Percentiles rank a stretch among this genome's conserved stretches.
These are phyloP conservation scores for Priceomyces medius DNA, from an alignment of 805 yeast species.

Conservation along the genomic window DNA sequence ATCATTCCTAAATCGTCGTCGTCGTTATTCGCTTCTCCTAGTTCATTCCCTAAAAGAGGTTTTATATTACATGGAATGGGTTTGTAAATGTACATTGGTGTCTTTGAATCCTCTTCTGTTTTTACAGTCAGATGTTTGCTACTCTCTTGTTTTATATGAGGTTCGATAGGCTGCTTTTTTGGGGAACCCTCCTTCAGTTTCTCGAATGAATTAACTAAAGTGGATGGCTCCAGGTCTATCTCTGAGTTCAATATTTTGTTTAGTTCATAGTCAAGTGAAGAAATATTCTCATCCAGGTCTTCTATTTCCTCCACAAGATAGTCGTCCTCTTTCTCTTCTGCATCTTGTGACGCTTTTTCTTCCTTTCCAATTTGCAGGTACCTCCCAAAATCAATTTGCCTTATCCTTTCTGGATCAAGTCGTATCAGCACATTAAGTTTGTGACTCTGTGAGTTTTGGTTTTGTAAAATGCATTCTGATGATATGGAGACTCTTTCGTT, in stretches of 20 bases:
- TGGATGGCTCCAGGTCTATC: not conserved
- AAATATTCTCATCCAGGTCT: slow-evolving; percentile 14
- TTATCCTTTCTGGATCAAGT: slow-evolving; percentile 9
- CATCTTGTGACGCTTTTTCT: not conserved
- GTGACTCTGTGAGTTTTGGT: slow-evolving; percentile 6
- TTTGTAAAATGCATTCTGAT: slow-evolving; percentile 6
- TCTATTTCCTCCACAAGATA: slow-evolving; percentile 9
- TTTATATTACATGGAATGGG: slow-evolving; percentile 29
- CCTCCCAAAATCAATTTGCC: not conserved
- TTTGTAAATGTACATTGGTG: slow-evolving; percentile 12
- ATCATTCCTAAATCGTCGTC: slow-evolving; percentile 34
- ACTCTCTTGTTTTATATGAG: not conserved
- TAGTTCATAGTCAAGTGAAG: slow-evolving; percentile 18
- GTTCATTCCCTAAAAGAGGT: slow-evolving; percentile 27
- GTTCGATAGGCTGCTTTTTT: not conserved
- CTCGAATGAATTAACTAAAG: slow-evolving; percentile 7
- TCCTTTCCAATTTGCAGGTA: not conserved
- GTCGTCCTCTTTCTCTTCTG: not conserved
- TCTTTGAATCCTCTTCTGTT: not conserved
- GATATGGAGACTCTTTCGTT: slow-evolving; percentile 8
- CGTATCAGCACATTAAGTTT: slow-evolving; percentile 10
- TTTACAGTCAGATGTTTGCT: not conserved
- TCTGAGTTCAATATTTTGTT: slow-evolving; percentile 12
- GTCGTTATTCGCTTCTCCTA: slow-evolving; percentile 16
- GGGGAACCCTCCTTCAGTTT: not conserved